Base-by-base conservation (phyloP, 83 land plant species). In the Isoetes engelmannii region DNA sequence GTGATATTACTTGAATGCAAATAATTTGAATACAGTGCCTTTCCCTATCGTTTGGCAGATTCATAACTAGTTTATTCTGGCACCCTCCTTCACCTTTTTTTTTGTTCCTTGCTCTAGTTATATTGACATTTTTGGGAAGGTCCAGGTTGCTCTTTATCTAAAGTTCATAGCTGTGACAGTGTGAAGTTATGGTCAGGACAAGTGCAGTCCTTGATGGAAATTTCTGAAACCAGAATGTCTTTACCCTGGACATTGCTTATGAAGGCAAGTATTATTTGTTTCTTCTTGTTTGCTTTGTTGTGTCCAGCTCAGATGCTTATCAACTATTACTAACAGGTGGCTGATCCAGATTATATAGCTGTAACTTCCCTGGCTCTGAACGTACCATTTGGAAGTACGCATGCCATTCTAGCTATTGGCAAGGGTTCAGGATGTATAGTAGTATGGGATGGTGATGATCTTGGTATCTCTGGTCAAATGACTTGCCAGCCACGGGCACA, bases 151-250 rank as follows among this genome's bases (percentile, higher is more conserved):
- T 28, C 37, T 28, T 28, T 28, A 28, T 28, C 37, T 28, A 28
- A 28, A 28, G 37, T 59, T 59, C 3, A 59, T 28, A 8, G 37
- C 12, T 67, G 56, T 73, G 67, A 47, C 70, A 73, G 75, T 67
- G 75, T 73, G 18, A 73, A 73, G 75, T 68, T 73, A 44, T 73
- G 75, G 75, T 54, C 67, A 50, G 75, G 72, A 47, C 46, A 73
- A 46, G 54, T 59, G 48, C 67, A 57, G 20, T 41, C 43, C 66
- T 28, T 28, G 54, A 59, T 59, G 51, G 28, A 42, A 7, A 28
- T 63, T 45, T 48, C 67, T 9, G 20, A 59, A 9, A 28, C 59
- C 61, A 44, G 57, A 10, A 28, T 45, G 44, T 15, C 57, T 19
- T 45, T 73, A 51, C 75, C 75, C 17, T 67, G 68, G 44, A 56